Evolutionary conservation across 257 asterid species (phyloP), one percentile per base, ranked within the genome.

Genomic region (Nicotiana paniculata): DNA sequence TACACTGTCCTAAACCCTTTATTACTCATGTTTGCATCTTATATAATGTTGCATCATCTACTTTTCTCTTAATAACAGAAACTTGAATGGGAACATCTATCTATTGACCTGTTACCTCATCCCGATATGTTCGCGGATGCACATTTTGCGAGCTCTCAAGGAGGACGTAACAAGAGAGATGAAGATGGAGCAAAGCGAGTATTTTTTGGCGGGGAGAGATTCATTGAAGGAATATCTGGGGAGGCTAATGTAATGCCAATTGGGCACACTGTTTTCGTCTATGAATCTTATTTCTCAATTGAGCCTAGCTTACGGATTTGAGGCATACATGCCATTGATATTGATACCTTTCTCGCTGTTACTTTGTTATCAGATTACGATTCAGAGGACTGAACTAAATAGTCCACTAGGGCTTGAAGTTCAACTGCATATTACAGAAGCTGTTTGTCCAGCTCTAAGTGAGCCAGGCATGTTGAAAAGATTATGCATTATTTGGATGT

Each of bases 141-240:
- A 26, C 85, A 88, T 85, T 88, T 92, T 74, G 89, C 88, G 12
- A 78, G 80, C 84, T 91, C 91, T 59, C 84, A 87, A 84, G 97
- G 88, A 79, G 97, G 89, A 54, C 88, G 88, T 79, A 85, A 81
- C 80, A 89, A 85, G 84, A 96, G 95, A 90, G 99, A 96, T 80
- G 97, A 91, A 74, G 98, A 96, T 89, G 99, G 99, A 80, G 99
- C 98, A 86, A 96, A 93, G 85, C 92, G 99, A 86, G 92, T 88
- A 69, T 96, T 96, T 89, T 96, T 96, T 90, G 99, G 99, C 10
- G 99, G 99, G 84, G 98, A 94, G 86, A 89, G 98, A 83, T 93
- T 94, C 86, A 84, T 94, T 83, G 99, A 96, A 86, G 99, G 98
- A 81, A 88, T 96, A 86, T 93, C 98, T 7, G 99, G 99, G 81